phyloP scores from a whole-genome alignment of 306 rosid species.

The Prinsepia uniflora region DNA sequence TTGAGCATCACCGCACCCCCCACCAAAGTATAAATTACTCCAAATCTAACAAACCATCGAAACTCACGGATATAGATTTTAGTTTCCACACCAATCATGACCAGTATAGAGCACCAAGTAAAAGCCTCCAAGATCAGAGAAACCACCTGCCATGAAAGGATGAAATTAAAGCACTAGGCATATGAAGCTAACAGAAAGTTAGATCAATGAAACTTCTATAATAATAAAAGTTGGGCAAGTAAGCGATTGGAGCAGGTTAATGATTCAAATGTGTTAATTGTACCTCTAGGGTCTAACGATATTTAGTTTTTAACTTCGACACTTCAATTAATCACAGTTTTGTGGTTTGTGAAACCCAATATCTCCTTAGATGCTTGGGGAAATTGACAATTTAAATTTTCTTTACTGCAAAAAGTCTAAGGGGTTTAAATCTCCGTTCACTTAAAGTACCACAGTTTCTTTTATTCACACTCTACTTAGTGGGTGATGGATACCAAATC shows the following conservation, averaged over 20 bases:
- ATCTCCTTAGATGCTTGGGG: background rate
- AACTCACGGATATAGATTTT: constrained; percentile 67
- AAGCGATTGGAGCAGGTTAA: constrained; percentile 6
- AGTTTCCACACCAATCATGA: constrained; percentile 68
- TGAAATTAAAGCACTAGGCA: background rate
- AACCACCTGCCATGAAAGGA: constrained; percentile 46
- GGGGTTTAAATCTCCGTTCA: background rate
- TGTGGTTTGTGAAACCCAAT: background rate
- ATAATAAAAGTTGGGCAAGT: background rate
- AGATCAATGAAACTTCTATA: background rate
- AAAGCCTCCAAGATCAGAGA: constrained; percentile 58
- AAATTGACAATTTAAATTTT: background rate
- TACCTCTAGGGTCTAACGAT: background rate
- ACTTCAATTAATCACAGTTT: background rate
- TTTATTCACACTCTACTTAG: background rate
- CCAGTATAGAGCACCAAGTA: constrained; percentile 81
- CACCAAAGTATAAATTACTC: constrained; percentile 60
- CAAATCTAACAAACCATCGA: constrained; percentile 89
- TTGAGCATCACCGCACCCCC: constrained; percentile 81
- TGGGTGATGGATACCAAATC: background rate
- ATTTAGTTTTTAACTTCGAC: background rate
- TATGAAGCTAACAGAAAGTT: background rate
- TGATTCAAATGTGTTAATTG: background rate
- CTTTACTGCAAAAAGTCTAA: background rate
- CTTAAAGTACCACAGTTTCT: background rate